Percentiles rank a stretch among this genome's conserved stretches.
phyloP scores from a whole-genome alignment of 208 protist genomes.

The Wallacemonas sp. region DNA sequence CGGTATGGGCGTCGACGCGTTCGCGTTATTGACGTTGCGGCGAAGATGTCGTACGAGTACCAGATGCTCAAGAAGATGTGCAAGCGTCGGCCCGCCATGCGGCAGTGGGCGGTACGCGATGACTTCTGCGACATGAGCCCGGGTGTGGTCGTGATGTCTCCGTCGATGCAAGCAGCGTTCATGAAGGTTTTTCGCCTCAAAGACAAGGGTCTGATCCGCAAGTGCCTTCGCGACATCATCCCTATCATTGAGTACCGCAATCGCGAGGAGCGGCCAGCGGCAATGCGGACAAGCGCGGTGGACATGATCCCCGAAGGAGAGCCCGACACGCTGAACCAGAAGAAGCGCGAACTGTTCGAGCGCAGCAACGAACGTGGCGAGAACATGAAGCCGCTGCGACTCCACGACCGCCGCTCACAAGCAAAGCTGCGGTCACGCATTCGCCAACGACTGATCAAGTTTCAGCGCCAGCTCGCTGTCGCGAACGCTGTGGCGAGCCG shows the following conservation, averaged over 20 bases:
- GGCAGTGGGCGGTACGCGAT: constrained; percentile 85
- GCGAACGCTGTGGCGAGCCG: constrained; percentile 79
- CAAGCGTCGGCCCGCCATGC: constrained; percentile 77
- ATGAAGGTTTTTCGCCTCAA: constrained; percentile 90
- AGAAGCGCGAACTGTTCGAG: constrained; percentile 88
- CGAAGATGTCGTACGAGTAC: constrained; percentile 93
- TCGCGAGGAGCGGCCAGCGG: constrained; percentile 55
- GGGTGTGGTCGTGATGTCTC: constrained; percentile 87
- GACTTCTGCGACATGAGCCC: constrained; percentile 88
- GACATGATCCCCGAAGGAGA: constrained; percentile 85
- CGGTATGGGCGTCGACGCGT: constrained; percentile 75
- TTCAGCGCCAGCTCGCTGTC: constrained; percentile 82
- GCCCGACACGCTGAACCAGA: constrained; percentile 87
- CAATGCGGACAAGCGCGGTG: constrained; percentile 41
- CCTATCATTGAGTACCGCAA: constrained; percentile 90
- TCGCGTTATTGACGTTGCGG: constrained; percentile 84
- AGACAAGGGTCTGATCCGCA: constrained; percentile 82
- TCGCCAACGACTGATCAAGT: constrained; percentile 81
- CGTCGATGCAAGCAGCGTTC: constrained; percentile 89
- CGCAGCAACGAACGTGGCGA: constrained; percentile 71
- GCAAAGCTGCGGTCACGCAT: constrained; percentile 87
- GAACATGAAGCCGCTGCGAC: constrained; percentile 63
- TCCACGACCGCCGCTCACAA: constrained; percentile 78
- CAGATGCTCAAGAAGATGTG: constrained; percentile 90
- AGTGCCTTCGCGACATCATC: constrained; percentile 84